phyloP scores from a whole-genome alignment of 106 monocot species.

The Dioscorea alata region DNA sequence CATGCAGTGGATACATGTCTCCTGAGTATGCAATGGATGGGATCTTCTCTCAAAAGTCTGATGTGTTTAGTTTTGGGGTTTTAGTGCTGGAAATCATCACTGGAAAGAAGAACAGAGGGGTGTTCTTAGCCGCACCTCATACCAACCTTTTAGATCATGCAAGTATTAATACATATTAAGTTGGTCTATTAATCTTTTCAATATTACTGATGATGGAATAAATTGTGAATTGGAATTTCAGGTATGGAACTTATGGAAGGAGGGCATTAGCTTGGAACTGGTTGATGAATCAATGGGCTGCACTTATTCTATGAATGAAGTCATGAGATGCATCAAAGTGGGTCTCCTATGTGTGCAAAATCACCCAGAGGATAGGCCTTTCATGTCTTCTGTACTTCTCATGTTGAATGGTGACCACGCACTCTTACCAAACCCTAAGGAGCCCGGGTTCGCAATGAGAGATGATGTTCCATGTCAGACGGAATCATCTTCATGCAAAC shows the following conservation, averaged over 20 bases:
- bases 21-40: constrained; percentile 23
- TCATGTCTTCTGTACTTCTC: background rate
- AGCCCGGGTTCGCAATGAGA: background rate
- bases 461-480: background rate
- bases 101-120: constrained; percentile 9
- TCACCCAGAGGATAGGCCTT: constrained; percentile 1
- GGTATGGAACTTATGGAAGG: constrained; percentile 11
- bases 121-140: background rate
- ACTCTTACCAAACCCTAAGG: background rate
- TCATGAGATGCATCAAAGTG: constrained; percentile 11
- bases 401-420: constrained; percentile 7
- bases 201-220: background rate
- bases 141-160: constrained; percentile 9
- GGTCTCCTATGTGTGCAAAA: constrained; percentile 17
- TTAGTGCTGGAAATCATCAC: constrained; percentile 12
- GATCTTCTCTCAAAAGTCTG: constrained; percentile 20
- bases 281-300: background rate
- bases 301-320: background rate
- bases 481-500: background rate
- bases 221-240: background rate
- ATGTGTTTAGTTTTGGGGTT: constrained; percentile 22
- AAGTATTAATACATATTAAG: background rate
- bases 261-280: background rate
- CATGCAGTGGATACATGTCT: constrained; percentile 23
- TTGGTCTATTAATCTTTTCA: background rate